Conservation (phyloP, 176 grass and related monocot genomes). For the Secale cereale region DNA sequence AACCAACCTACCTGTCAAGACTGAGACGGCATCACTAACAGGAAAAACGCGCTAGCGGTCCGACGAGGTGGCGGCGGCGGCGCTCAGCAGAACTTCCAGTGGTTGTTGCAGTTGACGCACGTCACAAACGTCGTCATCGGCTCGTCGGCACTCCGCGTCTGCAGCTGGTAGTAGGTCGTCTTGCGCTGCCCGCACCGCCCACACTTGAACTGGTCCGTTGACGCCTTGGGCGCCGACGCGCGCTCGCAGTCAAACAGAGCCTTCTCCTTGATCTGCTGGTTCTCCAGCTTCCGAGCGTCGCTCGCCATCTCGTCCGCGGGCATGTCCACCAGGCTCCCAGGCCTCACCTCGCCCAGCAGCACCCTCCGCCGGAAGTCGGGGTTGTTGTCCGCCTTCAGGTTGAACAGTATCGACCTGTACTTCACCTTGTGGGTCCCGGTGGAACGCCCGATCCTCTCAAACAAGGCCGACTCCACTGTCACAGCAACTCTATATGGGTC, state of each 20-base stretch:
- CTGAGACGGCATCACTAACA: background rate
- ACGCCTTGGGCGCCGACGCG: constrained; percentile 58
- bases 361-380: constrained; percentile 69
- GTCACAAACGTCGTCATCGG: constrained; percentile 93
- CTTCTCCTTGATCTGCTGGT: constrained; percentile 80
- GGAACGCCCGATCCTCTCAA: constrained; percentile 64
- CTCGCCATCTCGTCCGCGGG: constrained; percentile 75
- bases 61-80: too few relatives aligned
- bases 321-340: constrained; percentile 44
- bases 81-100: constrained; percentile 89
- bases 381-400: constrained; percentile 77
- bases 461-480: constrained; percentile 61
- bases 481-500: constrained; percentile 78
- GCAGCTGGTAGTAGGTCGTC: constrained; percentile 76
- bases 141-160: constrained; percentile 86
- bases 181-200: constrained; percentile 76
- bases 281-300: constrained; percentile 63
- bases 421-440: constrained; percentile 71
- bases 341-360: constrained; percentile 57
- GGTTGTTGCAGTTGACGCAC: constrained; percentile 93
- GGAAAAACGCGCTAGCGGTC: background rate
- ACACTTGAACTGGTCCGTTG: constrained; percentile 87
- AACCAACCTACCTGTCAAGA: constrained; percentile 11
- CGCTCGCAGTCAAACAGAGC: constrained; percentile 76
- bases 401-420: constrained; percentile 88